These are phyloP conservation scores for Acanthamoeba castellanii DNA, from an alignment of 208 protist genomes.

Conservation along the genomic window DNA sequence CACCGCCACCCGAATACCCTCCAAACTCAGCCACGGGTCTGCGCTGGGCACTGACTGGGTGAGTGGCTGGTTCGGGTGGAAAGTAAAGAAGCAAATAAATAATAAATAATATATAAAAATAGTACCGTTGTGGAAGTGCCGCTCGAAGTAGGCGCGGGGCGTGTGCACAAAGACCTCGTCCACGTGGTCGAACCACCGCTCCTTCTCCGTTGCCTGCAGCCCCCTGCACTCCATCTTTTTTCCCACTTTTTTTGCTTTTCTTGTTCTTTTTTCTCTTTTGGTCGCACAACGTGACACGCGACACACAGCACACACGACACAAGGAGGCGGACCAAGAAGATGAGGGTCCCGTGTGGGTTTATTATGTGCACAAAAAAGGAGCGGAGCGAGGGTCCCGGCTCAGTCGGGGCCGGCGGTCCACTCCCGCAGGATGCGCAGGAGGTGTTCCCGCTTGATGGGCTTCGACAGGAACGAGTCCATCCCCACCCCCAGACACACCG, in stretches of 20 bases:
- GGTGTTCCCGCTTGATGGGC: constrained; percentile 45
- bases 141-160: constrained; percentile 1
- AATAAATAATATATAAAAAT: neutral
- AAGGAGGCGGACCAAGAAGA: neutral
- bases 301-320: neutral
- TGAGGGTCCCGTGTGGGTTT: no score
- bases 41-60: neutral
- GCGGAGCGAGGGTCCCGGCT: neutral
- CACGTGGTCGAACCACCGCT: constrained; percentile 5
- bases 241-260: neutral
- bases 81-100: no score
- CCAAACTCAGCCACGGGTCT: neutral
- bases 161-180: constrained; percentile 24
- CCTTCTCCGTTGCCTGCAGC: neutral
- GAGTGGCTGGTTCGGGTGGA: no score
- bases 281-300: neutral
- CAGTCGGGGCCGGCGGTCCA: constrained; percentile 2
- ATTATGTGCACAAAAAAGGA: no score
- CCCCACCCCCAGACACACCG: constrained; percentile 55
- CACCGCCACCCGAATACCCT: constrained; percentile 11
- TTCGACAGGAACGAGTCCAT: constrained; percentile 62
- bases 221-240: neutral
- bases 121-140: constrained; percentile 4
- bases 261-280: no score
- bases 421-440: constrained; percentile 20